A percentile compares a stretch with the other conserved stretches of the same genome.
phyloP scores from a whole-genome alignment of 306 rosid species.

The Quercus dentata region DNA sequence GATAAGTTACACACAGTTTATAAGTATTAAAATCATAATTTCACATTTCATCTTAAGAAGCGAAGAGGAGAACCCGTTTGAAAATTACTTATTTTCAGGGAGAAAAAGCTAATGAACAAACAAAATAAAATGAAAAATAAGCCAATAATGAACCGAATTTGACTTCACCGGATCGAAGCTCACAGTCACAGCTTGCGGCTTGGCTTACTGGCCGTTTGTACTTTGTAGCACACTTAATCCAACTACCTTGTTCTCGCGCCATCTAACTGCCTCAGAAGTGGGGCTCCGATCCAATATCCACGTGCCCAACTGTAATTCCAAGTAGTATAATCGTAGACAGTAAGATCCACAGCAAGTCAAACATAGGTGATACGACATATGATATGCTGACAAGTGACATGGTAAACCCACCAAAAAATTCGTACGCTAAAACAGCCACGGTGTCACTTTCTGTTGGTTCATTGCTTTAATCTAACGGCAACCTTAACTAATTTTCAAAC shows the following conservation, averaged over 20 bases:
- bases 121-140: too few species aligned
- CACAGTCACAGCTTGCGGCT: background rate
- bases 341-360: background rate
- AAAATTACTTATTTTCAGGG: too few species aligned
- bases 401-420: background rate
- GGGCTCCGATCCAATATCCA: background rate
- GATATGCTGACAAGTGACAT: background rate
- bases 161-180: background rate
- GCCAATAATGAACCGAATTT: background rate
- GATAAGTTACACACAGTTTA: too few species aligned
- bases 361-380: background rate
- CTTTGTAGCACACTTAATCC: background rate
- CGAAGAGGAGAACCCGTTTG: rapidly evolving
- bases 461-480: background rate
- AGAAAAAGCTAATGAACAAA: too few species aligned
- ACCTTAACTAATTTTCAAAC: background rate
- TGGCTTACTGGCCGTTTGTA: background rate
- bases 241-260: background rate
- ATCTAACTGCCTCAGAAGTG: background rate
- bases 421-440: background rate
- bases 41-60: too few species aligned
- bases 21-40: too few species aligned
- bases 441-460: background rate
- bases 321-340: background rate
- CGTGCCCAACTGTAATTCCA: constrained; percentile 1